Conservation (phyloP, 2,329 filamentous ascomycete species). For the Aureobasidium sp. region DNA sequence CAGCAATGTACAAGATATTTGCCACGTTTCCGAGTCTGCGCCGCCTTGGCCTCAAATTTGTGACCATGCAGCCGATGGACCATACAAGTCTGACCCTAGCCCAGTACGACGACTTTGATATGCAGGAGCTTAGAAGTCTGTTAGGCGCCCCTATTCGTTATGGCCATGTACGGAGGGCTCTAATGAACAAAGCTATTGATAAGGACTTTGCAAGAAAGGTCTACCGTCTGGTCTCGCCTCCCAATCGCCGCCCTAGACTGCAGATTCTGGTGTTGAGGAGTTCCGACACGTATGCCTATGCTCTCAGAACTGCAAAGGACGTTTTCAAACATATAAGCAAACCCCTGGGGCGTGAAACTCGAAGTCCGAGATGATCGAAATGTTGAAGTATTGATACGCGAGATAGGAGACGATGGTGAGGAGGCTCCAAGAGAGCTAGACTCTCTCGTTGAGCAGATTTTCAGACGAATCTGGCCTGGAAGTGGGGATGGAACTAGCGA, state of each 20-base stretch:
- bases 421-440: neutral
- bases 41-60: too few species aligned
- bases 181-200: neutral
- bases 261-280: neutral
- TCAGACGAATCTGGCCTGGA: neutral
- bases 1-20: too few species aligned
- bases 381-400: neutral
- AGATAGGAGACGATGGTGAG: neutral
- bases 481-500: neutral
- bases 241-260: neutral
- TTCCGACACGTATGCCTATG: neutral
- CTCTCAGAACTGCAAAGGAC: too few species aligned
- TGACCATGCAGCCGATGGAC: too few species aligned
- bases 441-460: neutral
- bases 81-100: too few species aligned
- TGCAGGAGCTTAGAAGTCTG: too few species aligned
- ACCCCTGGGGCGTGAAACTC: neutral
- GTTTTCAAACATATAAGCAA: neutral
- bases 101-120: too few species aligned
- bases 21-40: too few species aligned
- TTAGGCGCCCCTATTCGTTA: too few species aligned
- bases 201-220: neutral
- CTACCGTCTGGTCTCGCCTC: neutral
- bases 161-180: neutral
- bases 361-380: neutral